Base-by-base conservation (phyloP, 192 early-diverging fungal species). In the Coemansia sp. region DNA sequence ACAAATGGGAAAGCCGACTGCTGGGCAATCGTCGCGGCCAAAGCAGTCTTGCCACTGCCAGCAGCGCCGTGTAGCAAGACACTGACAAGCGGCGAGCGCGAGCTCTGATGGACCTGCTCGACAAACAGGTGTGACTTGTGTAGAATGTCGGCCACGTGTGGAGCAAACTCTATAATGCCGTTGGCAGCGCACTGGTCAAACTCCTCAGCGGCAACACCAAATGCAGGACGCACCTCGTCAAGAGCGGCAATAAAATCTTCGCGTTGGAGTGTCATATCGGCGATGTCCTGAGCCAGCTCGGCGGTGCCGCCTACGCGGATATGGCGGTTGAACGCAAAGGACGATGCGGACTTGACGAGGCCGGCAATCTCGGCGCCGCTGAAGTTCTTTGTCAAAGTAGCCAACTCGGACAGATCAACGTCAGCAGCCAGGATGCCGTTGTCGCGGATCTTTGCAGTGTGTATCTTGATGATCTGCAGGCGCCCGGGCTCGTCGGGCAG, bases 311-410 rank as follows among this genome's bases (percentile, higher is more conserved):
- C 95, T 52, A 95, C 91, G 75, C 95, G 94, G 72, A 99, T 88
- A 70, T 99, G 95, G 39, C 97, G 86, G 70, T 92, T 96, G 74
- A 99, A 95, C 3, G 97, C 92, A 85, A 92, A 99, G 3, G 97
- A 96, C 32, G 89, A 90, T 3, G 97, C 97, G 21, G 88, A 88
- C 69, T 94, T 95, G 23, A 97, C 90, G 17, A 99, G 72, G 76
- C 93, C 94, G 20, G 92, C 89, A 68, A 99, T 95, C 78, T 99
- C 97, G 31, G 97, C 97, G 71, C 97, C 97, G 71, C 89, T 93
- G 74, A 91, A 99, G 86, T 99, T 99, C 78, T 96, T 97, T 21
- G 95, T 96, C 74, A 93, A 67, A 0, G 80, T 78, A 2, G 95
- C 95, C 64, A 98, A 79, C 76, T 97, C 94, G 5, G 71, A 65